Conservation (phyloP, 2,329 filamentous ascomycete genomes). For the Knoxdaviesia capensis region DNA sequence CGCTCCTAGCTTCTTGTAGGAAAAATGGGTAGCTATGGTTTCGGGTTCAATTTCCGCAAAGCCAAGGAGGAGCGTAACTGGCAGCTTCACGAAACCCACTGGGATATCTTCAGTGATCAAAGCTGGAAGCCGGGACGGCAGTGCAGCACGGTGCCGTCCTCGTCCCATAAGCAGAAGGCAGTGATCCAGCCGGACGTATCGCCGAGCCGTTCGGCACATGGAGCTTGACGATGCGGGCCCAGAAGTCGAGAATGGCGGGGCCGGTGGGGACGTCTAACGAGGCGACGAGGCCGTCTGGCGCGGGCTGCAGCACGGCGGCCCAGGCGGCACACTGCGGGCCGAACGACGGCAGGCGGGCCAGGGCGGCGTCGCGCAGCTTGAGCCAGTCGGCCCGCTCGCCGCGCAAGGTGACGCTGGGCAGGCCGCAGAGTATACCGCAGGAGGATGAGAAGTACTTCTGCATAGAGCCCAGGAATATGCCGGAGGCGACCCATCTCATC, state of each 20-base stretch:
- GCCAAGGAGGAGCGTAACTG: conserved; percentile 4
- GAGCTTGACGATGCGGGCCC: conserved; percentile 19
- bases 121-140: conserved; percentile 3
- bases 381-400: conserved; percentile 19
- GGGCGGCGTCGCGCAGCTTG: conserved; percentile 14
- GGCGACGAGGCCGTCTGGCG: conserved; percentile 21
- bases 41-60: neutral
- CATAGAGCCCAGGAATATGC: conserved; percentile 23
- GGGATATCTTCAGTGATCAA: conserved; percentile 13
- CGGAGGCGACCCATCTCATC: conserved; percentile 20
- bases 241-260: conserved; percentile 17
- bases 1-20: neutral
- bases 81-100: conserved; percentile 18
- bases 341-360: conserved; percentile 21
- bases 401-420: conserved; percentile 20
- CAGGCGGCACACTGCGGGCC: conserved; percentile 21
- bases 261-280: conserved; percentile 19
- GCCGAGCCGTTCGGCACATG: conserved; percentile 10
- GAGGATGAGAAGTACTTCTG: conserved; percentile 18
- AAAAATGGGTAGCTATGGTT: neutral
- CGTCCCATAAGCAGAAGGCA: conserved; percentile 24
- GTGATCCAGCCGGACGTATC: conserved; percentile 27
- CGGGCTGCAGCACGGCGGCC: conserved; percentile 17
- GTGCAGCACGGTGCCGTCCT: conserved; percentile 11
- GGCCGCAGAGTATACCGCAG: conserved; percentile 18